Evolutionary conservation across 1,284 basidiomycete genomes (phyloP), one percentile per base, ranked within the genome.

Genomic region (Lignosus rhinocerotis): DNA sequence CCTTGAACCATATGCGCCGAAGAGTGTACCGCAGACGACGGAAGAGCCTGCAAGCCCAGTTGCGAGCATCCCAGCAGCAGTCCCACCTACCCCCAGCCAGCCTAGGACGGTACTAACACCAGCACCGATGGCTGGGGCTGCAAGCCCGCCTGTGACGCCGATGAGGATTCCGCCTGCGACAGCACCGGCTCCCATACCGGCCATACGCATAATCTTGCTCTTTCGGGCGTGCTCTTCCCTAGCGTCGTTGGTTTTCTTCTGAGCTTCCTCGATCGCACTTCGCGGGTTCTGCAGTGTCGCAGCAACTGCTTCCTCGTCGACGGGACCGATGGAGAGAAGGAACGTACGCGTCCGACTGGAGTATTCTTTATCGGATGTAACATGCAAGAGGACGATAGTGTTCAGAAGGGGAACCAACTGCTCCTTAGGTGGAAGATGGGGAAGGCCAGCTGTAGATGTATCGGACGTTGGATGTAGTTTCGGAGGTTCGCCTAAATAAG

Each of bases 101-200:
- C 80, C 80, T 14, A 85, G 71, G 6, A 84, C 62, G 19, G 78
- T 76, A 1, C 77, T 72, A 9, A 84, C 75, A 5, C 78, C 80
- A 19, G 81, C 82, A n/a, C 83, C 83, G 11, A 85, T 81, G 1
- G 85, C 65, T 14, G 83, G 83, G 10, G 84, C 84, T 4, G 83
- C 83, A 8, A 85, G 73, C 8, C 84, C 78, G 42, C 76, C 84
- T 21, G 83, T 84, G 16, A 85, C 76, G 6, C 83, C 84, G 7
- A 86, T 72, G 36, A 86, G 72, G 19, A 83, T 76, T 14, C 83
- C 83, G 6, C 83, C 84, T 10, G 79, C 82, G 9, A 85, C 69
- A 25, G 83, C 83, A 19, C 79, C 81, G 11, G 82, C 68, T 1
- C 82, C 81, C 50, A 84, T 75, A n/a, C 83, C 83, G 12, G 78